Conservation (phyloP, 345 rosid genomes). For the Dipteronia sinensis region DNA sequence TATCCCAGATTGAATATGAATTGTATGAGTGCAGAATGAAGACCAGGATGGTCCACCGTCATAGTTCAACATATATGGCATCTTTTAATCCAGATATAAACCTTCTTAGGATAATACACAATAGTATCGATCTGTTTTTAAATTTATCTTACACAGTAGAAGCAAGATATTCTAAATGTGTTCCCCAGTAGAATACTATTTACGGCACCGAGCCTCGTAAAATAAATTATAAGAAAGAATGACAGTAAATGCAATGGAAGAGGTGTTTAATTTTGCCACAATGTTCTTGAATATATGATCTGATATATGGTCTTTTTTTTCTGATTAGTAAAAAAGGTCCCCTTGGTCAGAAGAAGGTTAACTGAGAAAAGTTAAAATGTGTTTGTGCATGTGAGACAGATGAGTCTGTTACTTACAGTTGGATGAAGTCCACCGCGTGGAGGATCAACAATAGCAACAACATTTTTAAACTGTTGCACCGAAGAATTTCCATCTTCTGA, state of each 20-base stretch:
- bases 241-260: neutral
- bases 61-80: no score
- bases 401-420: constrained; percentile 45
- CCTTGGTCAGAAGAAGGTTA: neutral
- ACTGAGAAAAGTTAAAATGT: neutral
- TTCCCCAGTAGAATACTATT: neutral
- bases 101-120: no score
- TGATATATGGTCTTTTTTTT: neutral
- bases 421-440: constrained; percentile 95
- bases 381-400: neutral
- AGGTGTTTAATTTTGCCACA: neutral
- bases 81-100: no score
- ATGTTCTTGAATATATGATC: neutral
- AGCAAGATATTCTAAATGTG: neutral
- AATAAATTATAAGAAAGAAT: neutral
- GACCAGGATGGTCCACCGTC: neutral
- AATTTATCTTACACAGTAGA: neutral
- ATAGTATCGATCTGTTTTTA: neutral
- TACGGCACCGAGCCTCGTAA: neutral
- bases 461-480: constrained; percentile 56
- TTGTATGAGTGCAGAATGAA: neutral
- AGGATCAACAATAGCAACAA: constrained; percentile 98
- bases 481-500: constrained; percentile 38
- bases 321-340: neutral
- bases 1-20: neutral